Base-by-base conservation (phyloP, 495 filamentous ascomycete genomes). In the Jackrogersella minutella region DNA sequence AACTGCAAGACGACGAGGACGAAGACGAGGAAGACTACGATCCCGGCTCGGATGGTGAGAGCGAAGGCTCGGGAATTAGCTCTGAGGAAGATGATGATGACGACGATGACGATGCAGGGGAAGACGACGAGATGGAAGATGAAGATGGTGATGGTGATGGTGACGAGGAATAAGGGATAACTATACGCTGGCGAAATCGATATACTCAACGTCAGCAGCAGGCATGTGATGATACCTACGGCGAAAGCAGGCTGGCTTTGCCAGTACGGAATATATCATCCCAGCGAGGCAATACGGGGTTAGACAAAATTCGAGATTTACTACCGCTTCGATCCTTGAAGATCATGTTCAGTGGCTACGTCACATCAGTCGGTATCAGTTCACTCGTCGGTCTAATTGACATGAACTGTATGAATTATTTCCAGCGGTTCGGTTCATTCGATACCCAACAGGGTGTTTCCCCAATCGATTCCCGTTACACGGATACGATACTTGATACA, bases 21-120 rank as follows among this genome's bases (percentile, higher is more conserved):
- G 92, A 96, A 69, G 86, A 92, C 21, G 93, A 94, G 67, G 93
- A 96, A 74, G 93, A 96, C 64, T 95, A 93, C 75, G 88, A 93
- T 70, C 92, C 91, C 2, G 92, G 90, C 1, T 90, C 86, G 63
- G 91, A 90, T 0, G 88, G 80, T 3, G 88, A 91, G 5, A 92
- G 87, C 62, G 91, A 91, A 19, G 90, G 89, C 3, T 86, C 82
- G 30, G 91, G 87, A 26, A 80, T 77, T 2, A 85, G 80, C 26
- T 79, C 74, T 49, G 85, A 84, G 0, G 82, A 80, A 0, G 82
- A 84, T 2, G 84, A 82, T 1, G 83, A 82, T 26, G 82, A 79
- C 26, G n/a, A n/a, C 8, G 81, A 82, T 16, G 81, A 77, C 9
- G 83, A 77, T 58, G 79, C 65, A 0, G 82, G 80, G 10, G 81